Evolutionary conservation across 495 filamentous ascomycete species (phyloP).

Genomic region (Trypethelium eluteriae): DNA sequence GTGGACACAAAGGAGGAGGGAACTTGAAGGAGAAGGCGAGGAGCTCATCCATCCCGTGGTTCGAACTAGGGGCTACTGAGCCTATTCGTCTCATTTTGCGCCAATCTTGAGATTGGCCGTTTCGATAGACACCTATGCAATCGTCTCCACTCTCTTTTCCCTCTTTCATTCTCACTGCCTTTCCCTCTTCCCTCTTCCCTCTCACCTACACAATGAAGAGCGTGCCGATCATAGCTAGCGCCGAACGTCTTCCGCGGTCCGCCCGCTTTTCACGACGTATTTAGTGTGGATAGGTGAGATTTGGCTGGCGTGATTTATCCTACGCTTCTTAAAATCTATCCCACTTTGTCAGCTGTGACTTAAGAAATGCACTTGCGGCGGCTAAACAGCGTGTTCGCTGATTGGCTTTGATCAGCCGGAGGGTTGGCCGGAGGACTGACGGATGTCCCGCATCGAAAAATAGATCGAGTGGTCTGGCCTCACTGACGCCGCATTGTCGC

Average conservation of each 20-base stretch:
- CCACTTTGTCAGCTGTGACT: conserved; percentile 3
- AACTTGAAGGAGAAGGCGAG: no score
- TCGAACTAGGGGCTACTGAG: no score
- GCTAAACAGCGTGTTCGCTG: conserved; percentile 8
- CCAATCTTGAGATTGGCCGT: no score
- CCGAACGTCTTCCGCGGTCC: not conserved
- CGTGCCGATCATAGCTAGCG: not conserved
- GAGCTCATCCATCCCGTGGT: no score
- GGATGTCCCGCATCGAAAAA: conserved; percentile 9
- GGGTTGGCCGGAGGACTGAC: conserved; percentile 8
- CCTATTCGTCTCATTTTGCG: no score
- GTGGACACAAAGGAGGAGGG: not conserved
- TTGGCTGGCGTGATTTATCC: conserved; percentile 4
- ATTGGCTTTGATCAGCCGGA: conserved; percentile 11
- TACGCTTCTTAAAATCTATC: not conserved
- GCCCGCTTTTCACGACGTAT: not conserved
- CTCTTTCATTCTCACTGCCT: no score
- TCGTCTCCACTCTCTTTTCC: no score
- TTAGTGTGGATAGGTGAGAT: not conserved
- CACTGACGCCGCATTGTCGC: conserved; percentile 5
- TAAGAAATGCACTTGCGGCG: conserved; percentile 4
- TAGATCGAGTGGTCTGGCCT: not conserved
- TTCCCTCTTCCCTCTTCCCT: no score
- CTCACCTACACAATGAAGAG: not conserved
- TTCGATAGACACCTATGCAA: no score